Evolutionary conservation across 2,329 filamentous ascomycete genomes (phyloP), one percentile per base, ranked within the genome.

Genomic region (Albifimbria verrucaria): DNA sequence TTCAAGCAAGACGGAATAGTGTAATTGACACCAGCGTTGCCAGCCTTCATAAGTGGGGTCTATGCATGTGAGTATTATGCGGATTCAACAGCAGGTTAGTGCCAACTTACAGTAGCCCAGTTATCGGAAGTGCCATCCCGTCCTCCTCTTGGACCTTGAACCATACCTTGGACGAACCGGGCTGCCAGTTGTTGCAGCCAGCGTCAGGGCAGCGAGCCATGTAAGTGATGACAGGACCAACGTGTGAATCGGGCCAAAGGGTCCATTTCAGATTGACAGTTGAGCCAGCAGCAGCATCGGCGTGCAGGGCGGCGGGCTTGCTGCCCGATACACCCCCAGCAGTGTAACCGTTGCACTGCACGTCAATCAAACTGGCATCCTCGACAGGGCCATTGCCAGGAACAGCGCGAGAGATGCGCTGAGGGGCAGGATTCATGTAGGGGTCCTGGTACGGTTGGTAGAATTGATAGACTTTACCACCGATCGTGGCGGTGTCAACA

Each of bases 371-470:
- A 2, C 73, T 74, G 7, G 84, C 64, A 52, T 85, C 77, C 52
- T 78, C 67, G 21, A 85, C 75, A 1, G 82, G 81, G 3, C 82
- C 81, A 64, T 85, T 84, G 36, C 81, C 81, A 53, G 79, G 74
- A 52, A 85, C 76, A 7, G 72, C 70, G 18, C 82, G 78, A n/a
- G 81, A 81, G 63, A 85, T 77, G n/a, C 80, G 73, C 43, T 77
- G 58, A 17, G 78, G 77, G 46, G 52, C 71, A 54, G 51, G 78
- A 72, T 59, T 62, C 47, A 57, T 67, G 62, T 78, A 79, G 1
- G 74, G 74, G 60, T 78, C 75, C 24, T 62, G 56, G 59, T 76
- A 69, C 11, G 72, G 73, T 53, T 74, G 61, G 51, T 66, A 65
- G 61, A 67, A 64, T 39, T 64, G 59, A 49, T 70, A 71, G 2